Conservation (phyloP, 208 protist species). For the Acanthamoeba lenticulata region DNA sequence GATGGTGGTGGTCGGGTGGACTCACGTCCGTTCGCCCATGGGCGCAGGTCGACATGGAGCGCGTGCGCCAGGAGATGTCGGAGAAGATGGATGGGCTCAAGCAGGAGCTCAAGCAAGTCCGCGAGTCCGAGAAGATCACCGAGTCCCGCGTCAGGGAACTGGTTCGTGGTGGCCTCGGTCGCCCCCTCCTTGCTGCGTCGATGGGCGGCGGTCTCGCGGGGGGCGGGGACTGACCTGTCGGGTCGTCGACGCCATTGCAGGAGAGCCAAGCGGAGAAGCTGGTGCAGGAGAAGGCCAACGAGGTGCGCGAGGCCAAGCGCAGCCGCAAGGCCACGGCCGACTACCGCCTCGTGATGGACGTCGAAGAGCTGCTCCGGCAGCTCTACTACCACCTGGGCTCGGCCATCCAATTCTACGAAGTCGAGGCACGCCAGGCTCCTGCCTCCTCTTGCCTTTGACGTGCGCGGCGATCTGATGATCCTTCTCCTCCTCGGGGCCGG, state of each 20-base stretch:
- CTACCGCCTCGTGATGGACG: background rate
- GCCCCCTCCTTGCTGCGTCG: background rate
- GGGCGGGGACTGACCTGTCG: too few relatives aligned
- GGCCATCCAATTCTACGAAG: conserved; percentile 32
- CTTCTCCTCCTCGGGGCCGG: background rate
- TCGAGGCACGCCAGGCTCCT: background rate
- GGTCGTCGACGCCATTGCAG: background rate
- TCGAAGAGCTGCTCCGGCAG: conserved; percentile 41
- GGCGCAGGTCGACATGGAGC: background rate
- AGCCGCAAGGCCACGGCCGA: background rate
- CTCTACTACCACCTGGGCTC: conserved; percentile 50
- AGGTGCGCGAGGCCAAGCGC: conserved; percentile 9
- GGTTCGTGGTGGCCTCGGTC: background rate
- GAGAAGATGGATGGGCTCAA: conserved; percentile 41
- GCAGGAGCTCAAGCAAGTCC: conserved; percentile 19
- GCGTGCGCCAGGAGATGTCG: background rate
- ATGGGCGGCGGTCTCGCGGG: too few relatives aligned
- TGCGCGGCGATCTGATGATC: too few relatives aligned
- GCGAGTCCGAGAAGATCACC: conserved; percentile 37
- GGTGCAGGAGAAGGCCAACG: conserved; percentile 17
- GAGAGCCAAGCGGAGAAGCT: conserved; percentile 49
- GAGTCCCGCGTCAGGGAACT: conserved; percentile 1
- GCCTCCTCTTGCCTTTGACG: background rate
- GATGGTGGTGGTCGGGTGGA: background rate
- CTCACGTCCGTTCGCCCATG: background rate